These are phyloP conservation scores for Spathaspora sp. DNA, from an alignment of 1,139 yeast species.

Conservation along the genomic window DNA sequence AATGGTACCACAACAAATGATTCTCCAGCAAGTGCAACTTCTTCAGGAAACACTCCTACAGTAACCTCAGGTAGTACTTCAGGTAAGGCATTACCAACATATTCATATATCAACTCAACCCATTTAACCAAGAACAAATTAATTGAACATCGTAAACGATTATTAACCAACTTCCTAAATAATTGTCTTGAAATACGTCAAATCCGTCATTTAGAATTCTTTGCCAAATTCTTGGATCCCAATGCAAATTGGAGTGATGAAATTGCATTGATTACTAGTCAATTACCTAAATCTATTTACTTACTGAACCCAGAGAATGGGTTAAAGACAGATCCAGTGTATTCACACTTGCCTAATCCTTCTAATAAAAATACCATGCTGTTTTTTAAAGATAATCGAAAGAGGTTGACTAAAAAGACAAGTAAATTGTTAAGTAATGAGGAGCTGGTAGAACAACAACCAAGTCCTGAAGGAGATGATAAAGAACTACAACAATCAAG, in stretches of 20 bases:
- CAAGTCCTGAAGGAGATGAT: slow-evolving; percentile 6
- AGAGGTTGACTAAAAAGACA: slow-evolving; percentile 29
- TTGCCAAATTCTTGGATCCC: slow-evolving; percentile 80
- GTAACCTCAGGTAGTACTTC: background rate
- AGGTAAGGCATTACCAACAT: slow-evolving; percentile 14
- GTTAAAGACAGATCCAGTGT: slow-evolving; percentile 54
- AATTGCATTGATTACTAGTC: slow-evolving; percentile 36
- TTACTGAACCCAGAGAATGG: slow-evolving; percentile 59
- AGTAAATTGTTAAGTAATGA: slow-evolving; percentile 10
- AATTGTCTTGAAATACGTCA: slow-evolving; percentile 63
- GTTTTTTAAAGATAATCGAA: slow-evolving; percentile 35
- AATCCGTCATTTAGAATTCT: slow-evolving; percentile 60
- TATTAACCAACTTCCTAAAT: slow-evolving; percentile 75
- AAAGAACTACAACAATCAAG: background rate
- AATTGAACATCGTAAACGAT: slow-evolving; percentile 68
- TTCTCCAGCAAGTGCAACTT: background rate
- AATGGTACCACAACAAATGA: slow-evolving; percentile 4
- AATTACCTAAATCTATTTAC: slow-evolving; percentile 43
- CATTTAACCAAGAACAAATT: slow-evolving; percentile 41
- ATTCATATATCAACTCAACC: slow-evolving; percentile 45
- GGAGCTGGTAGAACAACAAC: slow-evolving; percentile 4
- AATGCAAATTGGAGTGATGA: slow-evolving; percentile 74
- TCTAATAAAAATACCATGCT: slow-evolving; percentile 34
- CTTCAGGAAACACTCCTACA: background rate
- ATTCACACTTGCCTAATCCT: slow-evolving; percentile 65